Evolutionary conservation across 352 stramenopile species (phyloP), one percentile per base, ranked within the genome.

Genomic region (Globisporangium nunn): DNA sequence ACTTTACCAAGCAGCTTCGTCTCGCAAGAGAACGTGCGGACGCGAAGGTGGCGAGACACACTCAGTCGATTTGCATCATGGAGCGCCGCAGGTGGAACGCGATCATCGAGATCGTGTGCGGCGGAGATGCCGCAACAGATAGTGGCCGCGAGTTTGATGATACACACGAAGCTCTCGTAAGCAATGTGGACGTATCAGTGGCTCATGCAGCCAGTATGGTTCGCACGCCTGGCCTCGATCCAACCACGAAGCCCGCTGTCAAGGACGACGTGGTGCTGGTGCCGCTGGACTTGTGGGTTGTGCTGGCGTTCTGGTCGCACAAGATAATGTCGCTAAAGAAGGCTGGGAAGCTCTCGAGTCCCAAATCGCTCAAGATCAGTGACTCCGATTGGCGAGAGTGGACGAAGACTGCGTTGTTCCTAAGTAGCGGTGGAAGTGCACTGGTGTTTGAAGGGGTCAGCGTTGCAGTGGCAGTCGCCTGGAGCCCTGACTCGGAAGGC

Each of bases 291-390:
- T 10, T 68, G 6, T 71, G 64, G 64, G 6, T 61, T 11, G 54
- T 47, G 23, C 31, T 71, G 6, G 43, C 51, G 6, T 71, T 68
- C 39, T 67, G 60, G 60, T 51, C 63, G 37, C 51, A 43, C 35
- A 10, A 5, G 11, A 1, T 40, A 18, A 28, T 7, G 7, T 0
- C 12, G 43, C 11, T 2, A 3, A 11, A 45, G 28, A 2, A 14
- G 30, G 29, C 29, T 17, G 2, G 2, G 3, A 53, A 10, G 37
- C 41, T n/a, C 15, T 17, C 15, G 14, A 14, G 7, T 17, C 17
- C 37, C 37, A 17, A 17, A 1, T 43, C 11, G 11, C 37, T 3
- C 37, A 43, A 43, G 37, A 43, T 4, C 37, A 43, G 8, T 18
- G 2, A 8, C 12, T 29, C n/a, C 17, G 31, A 52, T 35, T 70